Percentiles rank a stretch among this genome's conserved stretches.
Conservation (phyloP, 2,329 filamentous ascomycete species). For the Scedosporium apiospermum region DNA sequence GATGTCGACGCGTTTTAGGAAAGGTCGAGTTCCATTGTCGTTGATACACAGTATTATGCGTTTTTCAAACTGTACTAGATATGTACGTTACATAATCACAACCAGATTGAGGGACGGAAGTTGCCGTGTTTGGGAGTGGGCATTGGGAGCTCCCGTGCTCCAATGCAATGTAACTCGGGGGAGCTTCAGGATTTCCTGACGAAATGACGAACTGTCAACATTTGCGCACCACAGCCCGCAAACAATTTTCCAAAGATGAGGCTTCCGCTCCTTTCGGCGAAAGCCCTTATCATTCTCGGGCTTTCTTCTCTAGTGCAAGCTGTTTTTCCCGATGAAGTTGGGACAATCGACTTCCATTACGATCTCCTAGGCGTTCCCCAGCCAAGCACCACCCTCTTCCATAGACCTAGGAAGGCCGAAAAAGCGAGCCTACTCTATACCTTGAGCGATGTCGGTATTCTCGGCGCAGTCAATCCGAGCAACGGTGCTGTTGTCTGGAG, state of each 20-base stretch:
- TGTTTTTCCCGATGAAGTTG: conserved; percentile 85
- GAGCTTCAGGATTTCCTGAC: conserved; percentile 3
- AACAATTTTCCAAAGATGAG: conserved; percentile 10
- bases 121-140: not conserved
- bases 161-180: not conserved
- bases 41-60: not conserved
- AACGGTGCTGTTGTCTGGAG: conserved; percentile 82
- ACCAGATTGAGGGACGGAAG: not conserved
- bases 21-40: not conserved
- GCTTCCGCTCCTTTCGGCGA: conserved; percentile 10
- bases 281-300: conserved; percentile 21
- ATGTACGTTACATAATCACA: not conserved
- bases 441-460: conserved; percentile 69
- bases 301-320: conserved; percentile 40
- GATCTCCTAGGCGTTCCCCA: conserved; percentile 77
- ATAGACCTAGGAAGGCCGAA: conserved; percentile 70
- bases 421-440: conserved; percentile 89
- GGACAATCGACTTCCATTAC: conserved; percentile 86
- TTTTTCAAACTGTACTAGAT: no score
- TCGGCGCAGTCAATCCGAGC: conserved; percentile 83
- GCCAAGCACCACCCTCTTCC: conserved; percentile 84
- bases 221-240: not conserved
- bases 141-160: not conserved
- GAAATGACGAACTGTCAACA: not conserved
- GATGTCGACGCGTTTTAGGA: conserved; percentile 1